Evolutionary conservation across 441 rosid genomes (phyloP), one percentile per base, ranked within the genome.

Genomic region (Adansonia rubrostipa): DNA sequence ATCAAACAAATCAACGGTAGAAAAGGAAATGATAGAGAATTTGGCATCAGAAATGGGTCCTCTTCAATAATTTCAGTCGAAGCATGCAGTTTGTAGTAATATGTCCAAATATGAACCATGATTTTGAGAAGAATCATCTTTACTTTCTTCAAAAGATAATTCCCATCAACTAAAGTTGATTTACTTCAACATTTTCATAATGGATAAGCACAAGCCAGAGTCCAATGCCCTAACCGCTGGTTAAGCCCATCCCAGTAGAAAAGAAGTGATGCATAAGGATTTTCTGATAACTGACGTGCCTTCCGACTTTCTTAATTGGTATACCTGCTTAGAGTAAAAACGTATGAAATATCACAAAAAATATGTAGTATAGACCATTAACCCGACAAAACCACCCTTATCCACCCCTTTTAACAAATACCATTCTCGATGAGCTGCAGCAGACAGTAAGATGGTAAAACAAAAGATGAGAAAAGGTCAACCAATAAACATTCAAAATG

Each of bases 371-470:
- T 40, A 74, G 28, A 61, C 9, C 67, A 87, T 97, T 84, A 74
- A 94, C 98, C 98, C 94, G 79, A 96, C 92, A 86, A 96, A 96
- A 65, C 94, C 91, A 83, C 91, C 91, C 83, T 88, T 83, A 51
- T 96, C 98, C 77, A 93, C 83, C 82, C 98, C 94, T 86, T 94
- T 96, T 63, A 93, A 86, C 84, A 94, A 36, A 85, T 47, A 92
- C 98, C 90, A 94, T 90, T 87, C 99, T 89, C 63, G 98, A 96
- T 45, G 97, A 93, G 82, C 99, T 94, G 95, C 64, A 76, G 71
- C 68, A 80, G 64, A 70, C 63, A 76, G 77, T 7, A 74, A 62
- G 28, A 63, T 63, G 28, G 28, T 9, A 28, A 70, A 70, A 36
- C 42, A 4, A 22, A 44, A 65, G 51, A 73, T 47, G 74, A 79